Conservation (phyloP, 495 filamentous ascomycete species). For the Penicillium longicatenatum region DNA sequence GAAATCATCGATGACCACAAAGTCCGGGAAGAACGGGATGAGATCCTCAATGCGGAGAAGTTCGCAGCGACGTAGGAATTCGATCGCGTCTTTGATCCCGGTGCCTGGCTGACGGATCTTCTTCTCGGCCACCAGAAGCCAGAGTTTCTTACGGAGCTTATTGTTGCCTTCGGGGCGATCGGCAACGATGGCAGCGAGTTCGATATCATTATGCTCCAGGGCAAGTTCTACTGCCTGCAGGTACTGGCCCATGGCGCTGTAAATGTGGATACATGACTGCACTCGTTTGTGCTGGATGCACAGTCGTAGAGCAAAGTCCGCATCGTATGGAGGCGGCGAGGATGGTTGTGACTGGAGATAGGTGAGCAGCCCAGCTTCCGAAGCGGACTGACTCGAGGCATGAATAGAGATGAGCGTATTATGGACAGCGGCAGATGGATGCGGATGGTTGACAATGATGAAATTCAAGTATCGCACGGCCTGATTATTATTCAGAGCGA, state of each 20-base stretch:
- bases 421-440: slow-evolving; percentile 86
- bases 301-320: slow-evolving; percentile 94
- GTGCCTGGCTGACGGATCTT: slow-evolving; percentile 78
- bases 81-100: slow-evolving; percentile 92
- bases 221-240: slow-evolving; percentile 89
- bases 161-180: slow-evolving; percentile 77
- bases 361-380: slow-evolving; percentile 79
- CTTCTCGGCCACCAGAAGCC: slow-evolving; percentile 90
- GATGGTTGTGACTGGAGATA: slow-evolving; percentile 82
- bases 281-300: slow-evolving; percentile 93
- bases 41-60: slow-evolving; percentile 93
- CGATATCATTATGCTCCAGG: slow-evolving; percentile 82
- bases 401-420: slow-evolving; percentile 97
- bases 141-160: slow-evolving; percentile 87
- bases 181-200: slow-evolving; percentile 86
- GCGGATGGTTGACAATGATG: slow-evolving; percentile 84
- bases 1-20: slow-evolving; percentile 98
- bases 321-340: slow-evolving; percentile 80
- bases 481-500: slow-evolving; percentile 71
- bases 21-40: slow-evolving; percentile 98
- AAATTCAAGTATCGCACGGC: slow-evolving; percentile 92
- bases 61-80: slow-evolving; percentile 89
- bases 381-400: slow-evolving; percentile 77
- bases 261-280: slow-evolving; percentile 92
- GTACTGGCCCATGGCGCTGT: slow-evolving; percentile 92